Evolutionary conservation across 805 yeast species (phyloP), one percentile per base, ranked within the genome.

Genomic region (Metschnikowia gelsemii): DNA sequence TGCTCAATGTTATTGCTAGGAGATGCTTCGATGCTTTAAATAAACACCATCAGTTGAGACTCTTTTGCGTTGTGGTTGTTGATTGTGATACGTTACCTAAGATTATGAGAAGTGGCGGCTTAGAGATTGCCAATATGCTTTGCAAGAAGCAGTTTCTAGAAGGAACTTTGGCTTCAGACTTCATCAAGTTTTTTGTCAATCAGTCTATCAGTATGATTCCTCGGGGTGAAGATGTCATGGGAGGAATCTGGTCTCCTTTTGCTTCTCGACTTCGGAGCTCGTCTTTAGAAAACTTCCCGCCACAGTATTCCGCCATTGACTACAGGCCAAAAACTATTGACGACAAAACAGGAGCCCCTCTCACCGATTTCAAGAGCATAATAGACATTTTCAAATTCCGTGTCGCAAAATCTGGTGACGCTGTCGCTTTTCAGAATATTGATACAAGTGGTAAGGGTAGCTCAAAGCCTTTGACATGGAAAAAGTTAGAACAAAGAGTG

Each of bases 61-160:
- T 90, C 1, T 85, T 83, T 57, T 89, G 96, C 61, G 82, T 90
- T 2, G 57, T 88, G 47, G 82, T 90, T 2, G 84, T 91, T 1
- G 84, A 87, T 19, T 83, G 86, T 18, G 87, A 87, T 43, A 73
- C 89, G 0, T 68, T 93, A 19, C 96, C 99, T 3, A 78, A 96
- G 56, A 83, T 95, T 23, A 70, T 80, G 55, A 70, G 93, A 51
- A 80, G 87, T 61, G 96, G 96, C 17, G 83, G 96, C 7, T 72
- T 87, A 16, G 98, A 93, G 53, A 84, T 93, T 48, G 98, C 98
- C 0, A 93, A 90, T 52, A 87, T 81, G 84, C 75, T 81, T 55
- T 88, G 86, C 63, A 87, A 82, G 55, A 78, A 82, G 50, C 76
- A 79, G 50, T 89, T 89, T 57, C 70, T 81, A 30, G 84, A 80